Conservation (phyloP, 208 protist genomes). For the Acanthamoeba sp. region DNA sequence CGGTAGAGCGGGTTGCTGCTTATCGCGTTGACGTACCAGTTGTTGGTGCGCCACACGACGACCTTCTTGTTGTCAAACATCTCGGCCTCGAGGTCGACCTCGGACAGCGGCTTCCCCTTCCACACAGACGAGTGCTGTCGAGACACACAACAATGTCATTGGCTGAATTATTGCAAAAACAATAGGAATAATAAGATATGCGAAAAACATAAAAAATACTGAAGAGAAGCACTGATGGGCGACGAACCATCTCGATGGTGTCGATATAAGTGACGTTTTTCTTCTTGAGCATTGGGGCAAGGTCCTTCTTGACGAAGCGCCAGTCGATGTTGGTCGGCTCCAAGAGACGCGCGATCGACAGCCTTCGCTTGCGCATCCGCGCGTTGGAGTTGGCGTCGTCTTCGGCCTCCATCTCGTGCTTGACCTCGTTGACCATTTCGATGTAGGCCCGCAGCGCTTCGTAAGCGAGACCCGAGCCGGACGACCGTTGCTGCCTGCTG, state of each 20-base stretch:
- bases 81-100: background rate
- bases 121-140: background rate
- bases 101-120: background rate
- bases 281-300: background rate
- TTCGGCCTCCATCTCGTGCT: background rate
- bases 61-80: constrained; percentile 25
- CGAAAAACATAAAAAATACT: too few species aligned
- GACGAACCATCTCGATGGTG: background rate
- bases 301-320: background rate
- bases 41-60: constrained; percentile 19
- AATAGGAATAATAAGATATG: too few species aligned
- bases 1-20: constrained; percentile 9
- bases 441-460: background rate
- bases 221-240: background rate
- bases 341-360: background rate
- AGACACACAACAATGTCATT: background rate
- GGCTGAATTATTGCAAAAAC: background rate
- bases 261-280: background rate
- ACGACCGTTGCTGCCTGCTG: background rate
- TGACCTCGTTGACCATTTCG: background rate
- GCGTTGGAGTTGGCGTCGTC: background rate
- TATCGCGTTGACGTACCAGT: constrained; percentile 8
- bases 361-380: background rate
- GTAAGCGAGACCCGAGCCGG: background rate
- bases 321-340: constrained; percentile 45